Conservation (phyloP, 306 rosid species). For the Lagenaria siceraria region DNA sequence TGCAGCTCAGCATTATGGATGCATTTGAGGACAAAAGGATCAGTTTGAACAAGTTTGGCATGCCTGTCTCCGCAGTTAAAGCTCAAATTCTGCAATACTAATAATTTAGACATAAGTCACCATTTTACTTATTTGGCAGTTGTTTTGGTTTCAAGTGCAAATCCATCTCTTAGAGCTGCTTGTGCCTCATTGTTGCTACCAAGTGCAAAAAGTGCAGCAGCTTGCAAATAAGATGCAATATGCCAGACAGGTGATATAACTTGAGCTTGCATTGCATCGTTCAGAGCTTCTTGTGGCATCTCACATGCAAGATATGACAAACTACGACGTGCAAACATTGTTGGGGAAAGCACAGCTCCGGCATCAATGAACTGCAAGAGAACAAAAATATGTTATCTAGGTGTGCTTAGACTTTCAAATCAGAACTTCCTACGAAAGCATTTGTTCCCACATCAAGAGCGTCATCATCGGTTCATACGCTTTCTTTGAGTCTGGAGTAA, state of each 20-base stretch:
- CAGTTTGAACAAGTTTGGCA: neutral
- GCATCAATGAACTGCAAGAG: constrained; percentile 65
- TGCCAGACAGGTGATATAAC: constrained; percentile 70
- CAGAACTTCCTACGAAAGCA: neutral
- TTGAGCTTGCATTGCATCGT: constrained; percentile 72
- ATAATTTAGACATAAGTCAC: neutral
- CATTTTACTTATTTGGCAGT: constrained; percentile 6
- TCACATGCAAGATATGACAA: constrained; percentile 53
- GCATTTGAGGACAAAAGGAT: neutral
- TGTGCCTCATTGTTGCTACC: constrained; percentile 67
- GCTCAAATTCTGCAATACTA: neutral
- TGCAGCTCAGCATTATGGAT: neutral
- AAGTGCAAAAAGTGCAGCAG: constrained; percentile 47
- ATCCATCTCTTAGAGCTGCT: constrained; percentile 69
- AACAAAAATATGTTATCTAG: constrained; percentile 8
- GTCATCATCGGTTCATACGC: neutral
- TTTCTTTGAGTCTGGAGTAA: neutral
- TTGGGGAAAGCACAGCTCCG: constrained; percentile 89
- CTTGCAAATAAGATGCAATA: constrained; percentile 73
- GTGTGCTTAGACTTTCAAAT: neutral
- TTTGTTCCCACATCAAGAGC: neutral
- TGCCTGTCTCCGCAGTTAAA: neutral
- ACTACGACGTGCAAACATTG: constrained; percentile 83
- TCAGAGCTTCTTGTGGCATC: constrained; percentile 72
- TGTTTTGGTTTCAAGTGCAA: constrained; percentile 38